Evolutionary conservation across 345 rosid genomes (phyloP).

Genomic region (Acer campestre): DNA sequence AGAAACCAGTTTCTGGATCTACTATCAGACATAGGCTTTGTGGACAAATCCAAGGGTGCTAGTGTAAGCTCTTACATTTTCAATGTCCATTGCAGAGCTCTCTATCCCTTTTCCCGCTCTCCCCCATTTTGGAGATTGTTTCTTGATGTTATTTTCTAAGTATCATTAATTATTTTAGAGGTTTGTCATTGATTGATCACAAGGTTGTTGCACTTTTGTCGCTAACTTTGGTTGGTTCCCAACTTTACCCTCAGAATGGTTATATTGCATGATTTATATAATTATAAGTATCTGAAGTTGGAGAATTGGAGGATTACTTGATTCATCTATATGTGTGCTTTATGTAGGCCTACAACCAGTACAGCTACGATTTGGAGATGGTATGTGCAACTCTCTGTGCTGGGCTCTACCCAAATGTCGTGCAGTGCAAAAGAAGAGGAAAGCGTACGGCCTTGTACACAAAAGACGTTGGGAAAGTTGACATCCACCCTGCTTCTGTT

Average conservation of each 20-base stretch:
- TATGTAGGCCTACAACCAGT: conserved; percentile 79
- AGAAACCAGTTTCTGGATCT: conserved; percentile 87
- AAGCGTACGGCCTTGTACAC: conserved; percentile 88
- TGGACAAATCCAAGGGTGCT: conserved; percentile 78
- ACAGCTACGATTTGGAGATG: conserved; percentile 90
- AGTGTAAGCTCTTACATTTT: conserved; percentile 53
- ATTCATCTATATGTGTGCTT: conserved; percentile 1
- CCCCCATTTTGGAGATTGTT: background rate
- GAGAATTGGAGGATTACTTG: background rate
- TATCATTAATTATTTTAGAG: background rate
- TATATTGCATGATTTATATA: background rate
- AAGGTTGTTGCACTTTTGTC: background rate
- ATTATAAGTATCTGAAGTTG: background rate
- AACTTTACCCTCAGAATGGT: background rate
- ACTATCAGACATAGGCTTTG: conserved; percentile 86
- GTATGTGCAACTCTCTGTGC: conserved; percentile 84
- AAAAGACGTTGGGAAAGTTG: conserved; percentile 94
- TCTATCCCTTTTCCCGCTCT: background rate
- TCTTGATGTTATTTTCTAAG: background rate
- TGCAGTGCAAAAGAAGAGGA: conserved; percentile 97
- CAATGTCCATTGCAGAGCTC: background rate
- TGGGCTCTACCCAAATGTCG: conserved; percentile 95
- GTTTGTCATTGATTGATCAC: conserved; percentile 1
- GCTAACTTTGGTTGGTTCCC: background rate
- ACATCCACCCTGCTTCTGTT: conserved; percentile 93